Evolutionary conservation across 1,284 basidiomycete species (phyloP), one percentile per base, ranked within the genome.

Genomic region (Uromyces viciae-fabae): DNA sequence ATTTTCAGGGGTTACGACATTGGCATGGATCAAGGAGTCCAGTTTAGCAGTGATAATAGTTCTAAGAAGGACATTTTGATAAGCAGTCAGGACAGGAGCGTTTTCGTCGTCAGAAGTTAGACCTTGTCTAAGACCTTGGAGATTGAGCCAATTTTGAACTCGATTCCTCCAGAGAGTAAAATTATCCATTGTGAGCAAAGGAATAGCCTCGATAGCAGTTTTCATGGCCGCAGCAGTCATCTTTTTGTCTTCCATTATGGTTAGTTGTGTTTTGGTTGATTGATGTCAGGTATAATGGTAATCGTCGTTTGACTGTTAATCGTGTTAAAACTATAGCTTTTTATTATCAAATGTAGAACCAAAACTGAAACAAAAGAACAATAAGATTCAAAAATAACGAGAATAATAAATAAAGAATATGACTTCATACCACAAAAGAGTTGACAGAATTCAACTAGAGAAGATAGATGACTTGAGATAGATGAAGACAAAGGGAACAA

Each of bases 291-390:
- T 19, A n/a, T 8, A 28, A n/a, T n/a, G n/a, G n/a, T n/a, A n/a
- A n/a, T n/a, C n/a, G n/a, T n/a, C n/a, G n/a, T n/a, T n/a, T 56
- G 7, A 56, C 54, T 56, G 54, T 56, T 56, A 56, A 56, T 56
- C 22, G 54, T 56, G 22, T 9, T 7, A 9, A 28, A 56, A 56
- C 28, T 56, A n/a, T n/a, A n/a, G n/a, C n/a, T n/a, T n/a, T n/a
- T n/a, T n/a, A n/a, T n/a, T n/a, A n/a, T n/a, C n/a, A n/a, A n/a
- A n/a, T n/a, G n/a, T n/a, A n/a, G n/a, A n/a, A n/a, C n/a, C n/a
- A n/a, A n/a, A n/a, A n/a, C n/a, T n/a, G n/a, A n/a, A n/a, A n/a
- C n/a, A n/a, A n/a, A n/a, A n/a, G n/a, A n/a, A n/a, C n/a, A n/a
- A n/a, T n/a, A n/a, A n/a, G n/a, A n/a, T n/a, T n/a, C n/a, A n/a